phyloP scores from a whole-genome alignment of 768 basidiomycete species.

The Floccularia luteovirens region DNA sequence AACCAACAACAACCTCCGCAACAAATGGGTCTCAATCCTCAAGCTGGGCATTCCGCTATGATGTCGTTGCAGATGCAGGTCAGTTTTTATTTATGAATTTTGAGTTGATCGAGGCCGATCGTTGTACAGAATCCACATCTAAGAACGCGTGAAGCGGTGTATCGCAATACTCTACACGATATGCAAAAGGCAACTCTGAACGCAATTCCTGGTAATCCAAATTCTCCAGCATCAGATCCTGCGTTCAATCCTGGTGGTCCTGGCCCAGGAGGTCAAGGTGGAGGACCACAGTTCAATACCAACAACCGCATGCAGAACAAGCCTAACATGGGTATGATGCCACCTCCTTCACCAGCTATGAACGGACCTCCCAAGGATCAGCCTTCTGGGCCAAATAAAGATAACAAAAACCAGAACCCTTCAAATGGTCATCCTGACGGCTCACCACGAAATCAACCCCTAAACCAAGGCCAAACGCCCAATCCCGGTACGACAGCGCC shows the following conservation, averaged over 20 bases:
- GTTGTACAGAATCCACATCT: constrained; percentile 8
- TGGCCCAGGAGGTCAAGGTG: constrained; percentile 19
- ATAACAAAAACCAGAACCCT: constrained; percentile 16
- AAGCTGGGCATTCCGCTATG: constrained; percentile 29
- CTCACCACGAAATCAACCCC: constrained; percentile 34
- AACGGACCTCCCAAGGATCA: constrained; percentile 18
- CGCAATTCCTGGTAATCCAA: constrained; percentile 23
- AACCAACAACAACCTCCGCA: too few relatives aligned
- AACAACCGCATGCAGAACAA: constrained; percentile 23
- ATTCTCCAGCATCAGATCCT: constrained; percentile 40
- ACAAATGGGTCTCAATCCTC: constrained; percentile 19
- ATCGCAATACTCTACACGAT: constrained; percentile 21
- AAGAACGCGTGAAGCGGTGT: constrained; percentile 8
- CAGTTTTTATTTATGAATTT: constrained; percentile 4
- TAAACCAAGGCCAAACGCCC: constrained; percentile 17
- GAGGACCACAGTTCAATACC: constrained; percentile 20
- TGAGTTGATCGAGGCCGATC: constrained; percentile 1
- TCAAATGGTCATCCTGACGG: constrained; percentile 20
- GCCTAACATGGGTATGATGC: constrained; percentile 34
- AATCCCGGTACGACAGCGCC: constrained; percentile 19
- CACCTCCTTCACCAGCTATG: constrained; percentile 33
- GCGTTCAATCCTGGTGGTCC: constrained; percentile 27
- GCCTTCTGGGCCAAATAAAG: constrained; percentile 11
- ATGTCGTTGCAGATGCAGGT: constrained; percentile 32
- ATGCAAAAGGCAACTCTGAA: constrained; percentile 18